Base-by-base conservation (phyloP, 192 early-diverging fungal species). In the Coemansia sp. region DNA sequence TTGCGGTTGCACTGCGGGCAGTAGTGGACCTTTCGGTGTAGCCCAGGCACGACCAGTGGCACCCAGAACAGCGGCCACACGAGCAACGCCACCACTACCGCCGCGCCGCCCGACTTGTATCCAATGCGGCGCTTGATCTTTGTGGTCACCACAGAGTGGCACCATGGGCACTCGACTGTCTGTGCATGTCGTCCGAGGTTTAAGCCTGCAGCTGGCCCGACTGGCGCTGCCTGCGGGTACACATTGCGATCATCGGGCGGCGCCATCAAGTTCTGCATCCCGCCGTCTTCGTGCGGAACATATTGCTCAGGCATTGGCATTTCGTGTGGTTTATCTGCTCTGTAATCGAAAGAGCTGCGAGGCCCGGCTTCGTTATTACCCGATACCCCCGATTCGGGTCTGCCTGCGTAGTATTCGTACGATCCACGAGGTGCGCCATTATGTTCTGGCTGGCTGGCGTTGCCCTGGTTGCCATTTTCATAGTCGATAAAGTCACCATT, bases 51-150 rank as follows among this genome's bases (percentile, higher is more conserved):
- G 5, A 75, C 15, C 40, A 81, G 42, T 12, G 78, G 78, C 20
- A 81, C 73, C 78, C 78, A 81, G 73, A 81, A 81, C 63, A 81
- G 64, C 26, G 73, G 78, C 78, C 78, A 81, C 5, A 61, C 69
- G 11, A 81, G 54, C 9, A 60, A 28, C 1, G 72, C 78, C 46
- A 72, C 63, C 44, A 75, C 31, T 3, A 64, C 56, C 7, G 78
- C 78, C 1, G 73, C 71, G 15, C 72, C 69, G 56, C 78, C 69
- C 6, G 66, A 58, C 48, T 74, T 81, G 62, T 53, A 64, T 2
- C 78, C 72, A 8, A 81, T 49, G 6, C 61, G 63, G 21, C 68
- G 46, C 42, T 63, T 65, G 58, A 72, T 44, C 6, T 42, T 31
- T 1, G 73, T 75, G 14, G 40, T 66, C 25, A 81, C 73, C 20